Conservation (phyloP, 2,329 filamentous ascomycete genomes). For the Diaporthe australafricana region DNA sequence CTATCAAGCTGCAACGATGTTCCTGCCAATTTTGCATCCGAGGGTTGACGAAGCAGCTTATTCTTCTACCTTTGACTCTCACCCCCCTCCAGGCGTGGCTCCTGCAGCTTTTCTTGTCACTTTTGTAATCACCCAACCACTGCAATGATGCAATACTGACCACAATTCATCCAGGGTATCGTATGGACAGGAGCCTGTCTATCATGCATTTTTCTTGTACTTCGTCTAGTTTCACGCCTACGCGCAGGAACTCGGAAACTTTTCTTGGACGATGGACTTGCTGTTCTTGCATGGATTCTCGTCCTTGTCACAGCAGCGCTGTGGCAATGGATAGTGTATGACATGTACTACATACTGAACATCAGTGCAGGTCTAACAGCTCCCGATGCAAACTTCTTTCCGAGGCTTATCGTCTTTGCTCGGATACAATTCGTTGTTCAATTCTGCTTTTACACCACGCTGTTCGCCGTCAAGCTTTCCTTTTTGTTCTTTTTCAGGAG, state of each 20-base stretch:
- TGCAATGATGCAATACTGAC: background rate
- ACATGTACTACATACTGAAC: background rate
- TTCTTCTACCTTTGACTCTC: background rate
- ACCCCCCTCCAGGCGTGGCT: background rate
- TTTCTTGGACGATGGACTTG: constrained; percentile 15
- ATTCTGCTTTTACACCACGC: constrained; percentile 27
- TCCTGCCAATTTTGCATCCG: background rate
- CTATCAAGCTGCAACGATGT: background rate
- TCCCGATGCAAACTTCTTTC: background rate
- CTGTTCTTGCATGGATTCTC: background rate
- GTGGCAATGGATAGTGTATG: background rate
- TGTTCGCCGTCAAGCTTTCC: constrained; percentile 31
- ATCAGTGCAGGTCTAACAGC: background rate
- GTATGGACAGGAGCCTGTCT: background rate
- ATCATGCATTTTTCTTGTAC: constrained; percentile 5
- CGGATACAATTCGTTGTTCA: constrained; percentile 1
- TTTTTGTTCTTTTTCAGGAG: constrained; percentile 34
- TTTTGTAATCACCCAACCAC: background rate
- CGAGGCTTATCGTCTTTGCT: background rate
- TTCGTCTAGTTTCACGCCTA: background rate
- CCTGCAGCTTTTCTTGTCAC: background rate
- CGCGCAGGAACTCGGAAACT: background rate
- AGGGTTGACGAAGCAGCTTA: background rate
- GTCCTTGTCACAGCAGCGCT: constrained; percentile 11
- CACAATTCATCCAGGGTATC: background rate